Conservation (phyloP, 179 eudicot genomes). For the Silene noctiflora region DNA sequence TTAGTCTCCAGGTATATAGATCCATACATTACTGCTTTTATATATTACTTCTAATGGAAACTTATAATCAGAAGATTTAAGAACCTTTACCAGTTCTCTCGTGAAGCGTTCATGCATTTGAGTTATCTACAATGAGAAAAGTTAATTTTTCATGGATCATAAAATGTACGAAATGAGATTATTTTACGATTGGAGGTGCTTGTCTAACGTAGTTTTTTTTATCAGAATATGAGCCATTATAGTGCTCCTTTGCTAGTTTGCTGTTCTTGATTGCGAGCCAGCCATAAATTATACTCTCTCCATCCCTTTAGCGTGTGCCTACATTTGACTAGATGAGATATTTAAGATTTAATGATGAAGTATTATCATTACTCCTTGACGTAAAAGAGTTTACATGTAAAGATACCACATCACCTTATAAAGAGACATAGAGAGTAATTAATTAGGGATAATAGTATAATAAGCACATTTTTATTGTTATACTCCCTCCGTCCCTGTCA, state of each 20-base stretch:
- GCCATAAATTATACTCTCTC: not conserved
- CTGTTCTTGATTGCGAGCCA: not conserved
- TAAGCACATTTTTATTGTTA: too few species aligned
- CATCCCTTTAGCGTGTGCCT: too few species aligned
- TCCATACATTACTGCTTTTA: not conserved
- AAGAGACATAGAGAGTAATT: too few species aligned
- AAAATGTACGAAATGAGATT: not conserved
- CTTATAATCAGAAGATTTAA: not conserved
- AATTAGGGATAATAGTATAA: too few species aligned
- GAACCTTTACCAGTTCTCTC: not conserved
- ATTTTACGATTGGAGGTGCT: conserved; percentile 3
- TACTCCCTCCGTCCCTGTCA: too few species aligned
- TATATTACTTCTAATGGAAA: not conserved
- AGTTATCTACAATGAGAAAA: not conserved
- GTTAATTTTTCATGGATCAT: not conserved
- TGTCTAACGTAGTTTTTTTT: not conserved
- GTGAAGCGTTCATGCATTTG: not conserved
- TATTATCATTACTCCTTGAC: too few species aligned
- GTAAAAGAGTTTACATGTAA: too few species aligned
- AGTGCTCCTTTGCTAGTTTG: not conserved
- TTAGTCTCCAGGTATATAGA: conserved; percentile 50
- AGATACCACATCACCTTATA: too few species aligned
- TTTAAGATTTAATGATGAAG: too few species aligned
- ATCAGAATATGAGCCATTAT: not conserved
- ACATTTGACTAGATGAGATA: too few species aligned